phyloP scores from a whole-genome alignment of 2,329 filamentous ascomycete genomes.

The Penicillium sp. region DNA sequence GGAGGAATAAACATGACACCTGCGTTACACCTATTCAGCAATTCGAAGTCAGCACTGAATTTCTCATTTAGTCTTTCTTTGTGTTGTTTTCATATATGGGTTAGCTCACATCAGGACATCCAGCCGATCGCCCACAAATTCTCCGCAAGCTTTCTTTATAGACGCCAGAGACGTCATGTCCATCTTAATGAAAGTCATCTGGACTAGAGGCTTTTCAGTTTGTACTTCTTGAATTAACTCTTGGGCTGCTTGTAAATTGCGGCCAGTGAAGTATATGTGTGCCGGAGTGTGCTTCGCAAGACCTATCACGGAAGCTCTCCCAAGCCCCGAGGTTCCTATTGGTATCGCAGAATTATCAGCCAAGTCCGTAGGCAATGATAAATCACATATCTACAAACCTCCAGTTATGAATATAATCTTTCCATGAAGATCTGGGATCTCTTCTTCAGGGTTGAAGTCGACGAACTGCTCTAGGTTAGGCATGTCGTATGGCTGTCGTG shows the following conservation, averaged over 20 bases:
- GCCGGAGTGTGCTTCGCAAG: conserved; percentile 40
- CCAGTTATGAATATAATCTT: conserved; percentile 36
- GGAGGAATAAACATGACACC: conserved; percentile 40
- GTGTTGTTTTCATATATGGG: not conserved
- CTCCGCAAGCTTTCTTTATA: conserved; percentile 34
- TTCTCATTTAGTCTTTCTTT: not conserved
- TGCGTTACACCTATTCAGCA: conserved; percentile 28
- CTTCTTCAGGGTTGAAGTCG: conserved; percentile 27
- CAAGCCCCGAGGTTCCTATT: conserved; percentile 46
- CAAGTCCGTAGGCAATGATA: not conserved
- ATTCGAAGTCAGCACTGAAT: not conserved
- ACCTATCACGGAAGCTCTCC: conserved; percentile 39
- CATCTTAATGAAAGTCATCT: conserved; percentile 34
- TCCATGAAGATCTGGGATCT: conserved; percentile 30
- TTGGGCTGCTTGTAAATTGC: conserved; percentile 15
- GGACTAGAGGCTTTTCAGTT: conserved; percentile 27
- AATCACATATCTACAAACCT: conserved; percentile 19
- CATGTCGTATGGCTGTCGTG: not conserved
- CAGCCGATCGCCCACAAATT: conserved; percentile 25
- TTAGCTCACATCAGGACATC: conserved; percentile 33
- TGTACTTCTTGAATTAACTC: conserved; percentile 4
- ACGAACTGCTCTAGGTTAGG: conserved; percentile 16
- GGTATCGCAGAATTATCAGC: not conserved
- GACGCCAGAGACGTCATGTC: conserved; percentile 45
- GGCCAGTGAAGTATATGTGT: conserved; percentile 37